Percentiles rank a stretch among this genome's conserved stretches.
These are phyloP conservation scores for Bisporella sp. DNA, from an alignment of 2,329 filamentous ascomycete genomes.

Conservation along the genomic window DNA sequence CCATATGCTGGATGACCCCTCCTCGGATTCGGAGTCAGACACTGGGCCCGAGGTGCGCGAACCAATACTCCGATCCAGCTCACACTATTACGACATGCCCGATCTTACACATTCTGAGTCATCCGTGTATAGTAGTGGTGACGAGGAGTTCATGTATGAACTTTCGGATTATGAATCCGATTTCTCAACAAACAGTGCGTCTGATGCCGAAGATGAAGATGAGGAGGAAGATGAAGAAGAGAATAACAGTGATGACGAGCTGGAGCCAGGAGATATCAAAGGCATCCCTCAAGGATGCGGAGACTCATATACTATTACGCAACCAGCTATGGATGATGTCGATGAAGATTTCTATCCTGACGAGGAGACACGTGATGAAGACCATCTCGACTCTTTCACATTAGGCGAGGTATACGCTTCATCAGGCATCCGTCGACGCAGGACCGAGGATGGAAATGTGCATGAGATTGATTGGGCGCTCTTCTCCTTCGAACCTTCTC, in stretches of 20 bases:
- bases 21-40: slow-evolving; percentile 23
- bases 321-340: slow-evolving; percentile 85
- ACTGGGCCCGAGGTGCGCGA: slow-evolving; percentile 34
- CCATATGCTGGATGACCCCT: slow-evolving; percentile 80
- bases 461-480: slow-evolving; percentile 97
- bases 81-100: slow-evolving; percentile 21
- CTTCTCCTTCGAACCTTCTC: slow-evolving; percentile 68
- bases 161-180: slow-evolving; percentile 58
- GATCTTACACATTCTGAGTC: slow-evolving; percentile 29
- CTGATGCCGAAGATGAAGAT: slow-evolving; percentile 28
- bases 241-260: slow-evolving; percentile 46
- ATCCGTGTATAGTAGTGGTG: slow-evolving; percentile 26
- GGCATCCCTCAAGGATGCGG: slow-evolving; percentile 70
- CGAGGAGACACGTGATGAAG: slow-evolving; percentile 61
- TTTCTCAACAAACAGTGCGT: slow-evolving; percentile 10
- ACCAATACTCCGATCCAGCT: slow-evolving; percentile 21
- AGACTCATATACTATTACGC: slow-evolving; percentile 75
- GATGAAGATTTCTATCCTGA: slow-evolving; percentile 77
- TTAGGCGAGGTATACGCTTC: slow-evolving; percentile 84
- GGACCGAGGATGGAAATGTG: slow-evolving; percentile 60
- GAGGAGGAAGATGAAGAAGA: slow-evolving; percentile 31
- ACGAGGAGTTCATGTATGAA: slow-evolving; percentile 51
- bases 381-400: slow-evolving; percentile 74
- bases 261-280: slow-evolving; percentile 67
- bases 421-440: slow-evolving; percentile 73